Evolutionary conservation across 2,329 filamentous ascomycete genomes (phyloP).

Genomic region (Pseudocercospora ulei): DNA sequence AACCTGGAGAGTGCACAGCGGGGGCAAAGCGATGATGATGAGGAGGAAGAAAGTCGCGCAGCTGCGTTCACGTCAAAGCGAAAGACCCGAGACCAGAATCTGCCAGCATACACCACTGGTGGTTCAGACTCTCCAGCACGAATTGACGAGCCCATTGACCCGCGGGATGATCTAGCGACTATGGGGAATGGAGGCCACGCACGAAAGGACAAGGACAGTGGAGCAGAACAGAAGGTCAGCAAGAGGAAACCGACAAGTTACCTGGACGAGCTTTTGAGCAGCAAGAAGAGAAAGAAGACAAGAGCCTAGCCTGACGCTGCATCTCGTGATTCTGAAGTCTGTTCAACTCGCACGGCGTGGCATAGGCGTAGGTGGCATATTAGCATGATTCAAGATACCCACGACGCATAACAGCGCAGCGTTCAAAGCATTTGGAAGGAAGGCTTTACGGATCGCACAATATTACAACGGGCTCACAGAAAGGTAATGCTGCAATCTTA

Average conservation of each 20-base stretch:
- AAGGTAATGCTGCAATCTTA: no score
- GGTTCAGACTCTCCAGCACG: conserved; percentile 3
- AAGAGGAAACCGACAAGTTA: conserved; percentile 34
- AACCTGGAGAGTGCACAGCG: neutral
- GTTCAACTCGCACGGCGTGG: no score
- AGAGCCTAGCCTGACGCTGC: no score
- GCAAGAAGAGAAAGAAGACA: conserved; percentile 42
- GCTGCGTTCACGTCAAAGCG: conserved; percentile 22
- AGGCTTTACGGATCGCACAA: no score
- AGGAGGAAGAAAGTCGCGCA: conserved; percentile 30
- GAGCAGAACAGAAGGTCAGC: conserved; percentile 13
- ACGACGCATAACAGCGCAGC: no score
- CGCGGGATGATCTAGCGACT: conserved; percentile 14
- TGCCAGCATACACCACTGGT: conserved; percentile 14
- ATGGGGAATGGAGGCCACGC: conserved; percentile 7
- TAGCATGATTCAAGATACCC: conserved; percentile 12
- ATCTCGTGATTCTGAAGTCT: no score
- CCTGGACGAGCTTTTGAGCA: conserved; percentile 49
- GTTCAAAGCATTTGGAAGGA: no score
- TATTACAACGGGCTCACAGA: no score
- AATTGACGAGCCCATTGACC: conserved; percentile 16
- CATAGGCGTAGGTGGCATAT: no score
- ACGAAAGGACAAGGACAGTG: conserved; percentile 1
- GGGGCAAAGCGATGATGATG: conserved; percentile 31
- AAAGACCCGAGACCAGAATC: conserved; percentile 13